Evolutionary conservation across 495 filamentous ascomycete genomes (phyloP), one percentile per base, ranked within the genome.

Genomic region (Ascobolus immersus): DNA sequence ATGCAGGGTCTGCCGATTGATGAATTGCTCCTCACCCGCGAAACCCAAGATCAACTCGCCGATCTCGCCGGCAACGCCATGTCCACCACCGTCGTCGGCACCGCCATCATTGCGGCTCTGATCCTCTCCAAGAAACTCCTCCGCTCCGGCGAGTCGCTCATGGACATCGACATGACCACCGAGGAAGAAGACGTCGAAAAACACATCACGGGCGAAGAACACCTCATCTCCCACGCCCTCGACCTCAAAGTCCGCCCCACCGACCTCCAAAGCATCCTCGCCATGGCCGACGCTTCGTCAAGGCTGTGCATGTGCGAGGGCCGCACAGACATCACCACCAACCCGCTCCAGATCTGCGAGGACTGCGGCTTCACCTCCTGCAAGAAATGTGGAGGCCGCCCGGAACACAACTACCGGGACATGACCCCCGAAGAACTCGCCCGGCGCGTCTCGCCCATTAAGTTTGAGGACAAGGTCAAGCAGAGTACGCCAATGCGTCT

Each of bases 21-120:
- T 23, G 57, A 61, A 11, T 48, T 86, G 10, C 50, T 70, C 1
- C 51, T 82, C 4, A 69, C 65, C 1, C 57, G 57, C 21, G 72
- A 86, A 42, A 65, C 57, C 0, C 60, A 75, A 24, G 53, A 55
- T 7, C 58, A 86, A 18, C 54, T 79, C 5, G 66, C 69, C 33
- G 65, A 81, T 37, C 56, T 90, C 4, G 75, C 73, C 2, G 79
- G 79, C 0, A 90, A 90, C 45, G 79, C 79, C 1, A 90, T 90
- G 79, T 64, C 63, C 2, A 64, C 71, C 3, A 73, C 78, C 0
- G 71, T 78, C 5, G 67, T 82, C 4, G 71, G 73, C 1, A 57
- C 65, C 3, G 61, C 64, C 1, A 59, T 77, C 5, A 37, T 77
- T 1, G 42, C 61, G 12, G 60, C 61, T 0, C 44, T 77, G 17